Percentiles rank a stretch among this genome's conserved stretches.
These are phyloP conservation scores for Suillus clintonianus DNA, from an alignment of 768 basidiomycete genomes.

Conservation along the genomic window DNA sequence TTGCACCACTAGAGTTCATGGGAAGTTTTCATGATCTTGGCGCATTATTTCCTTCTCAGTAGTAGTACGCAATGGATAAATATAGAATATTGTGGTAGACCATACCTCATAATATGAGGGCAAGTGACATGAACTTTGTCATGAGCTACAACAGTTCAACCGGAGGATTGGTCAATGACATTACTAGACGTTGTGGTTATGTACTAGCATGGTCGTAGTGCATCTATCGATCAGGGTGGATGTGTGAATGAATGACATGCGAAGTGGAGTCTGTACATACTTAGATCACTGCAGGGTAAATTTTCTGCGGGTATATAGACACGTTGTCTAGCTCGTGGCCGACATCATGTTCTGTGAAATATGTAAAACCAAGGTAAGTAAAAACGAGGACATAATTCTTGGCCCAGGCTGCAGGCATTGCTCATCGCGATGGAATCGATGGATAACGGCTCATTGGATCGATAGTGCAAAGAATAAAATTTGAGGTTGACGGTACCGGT, in stretches of 20 bases:
- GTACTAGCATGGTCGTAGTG: not conserved
- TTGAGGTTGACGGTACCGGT: no score
- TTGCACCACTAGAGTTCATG: not conserved
- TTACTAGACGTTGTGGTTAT: not conserved
- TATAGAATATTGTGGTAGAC: not conserved
- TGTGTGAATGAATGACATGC: not conserved
- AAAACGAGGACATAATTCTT: not conserved
- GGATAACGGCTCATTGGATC: not conserved
- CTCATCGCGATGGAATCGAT: not conserved
- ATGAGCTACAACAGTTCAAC: not conserved
- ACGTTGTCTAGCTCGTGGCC: not conserved
- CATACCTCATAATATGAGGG: not conserved
- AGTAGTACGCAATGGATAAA: not conserved
- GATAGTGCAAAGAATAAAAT: not conserved
- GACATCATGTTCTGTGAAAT: not conserved
- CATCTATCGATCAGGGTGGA: not conserved
- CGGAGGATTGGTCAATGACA: not conserved
- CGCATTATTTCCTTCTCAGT: not conserved
- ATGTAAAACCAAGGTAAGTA: slow-evolving; percentile 1
- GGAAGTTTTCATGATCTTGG: not conserved
- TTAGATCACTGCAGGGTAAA: not conserved
- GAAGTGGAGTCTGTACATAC: not conserved
- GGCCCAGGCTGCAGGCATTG: no score
- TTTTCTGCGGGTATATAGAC: not conserved
- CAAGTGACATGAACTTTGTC: not conserved